Evolutionary conservation across 176 grass and related monocot genomes (phyloP), one percentile per base, ranked within the genome.

Genomic region (Carex kokanica): DNA sequence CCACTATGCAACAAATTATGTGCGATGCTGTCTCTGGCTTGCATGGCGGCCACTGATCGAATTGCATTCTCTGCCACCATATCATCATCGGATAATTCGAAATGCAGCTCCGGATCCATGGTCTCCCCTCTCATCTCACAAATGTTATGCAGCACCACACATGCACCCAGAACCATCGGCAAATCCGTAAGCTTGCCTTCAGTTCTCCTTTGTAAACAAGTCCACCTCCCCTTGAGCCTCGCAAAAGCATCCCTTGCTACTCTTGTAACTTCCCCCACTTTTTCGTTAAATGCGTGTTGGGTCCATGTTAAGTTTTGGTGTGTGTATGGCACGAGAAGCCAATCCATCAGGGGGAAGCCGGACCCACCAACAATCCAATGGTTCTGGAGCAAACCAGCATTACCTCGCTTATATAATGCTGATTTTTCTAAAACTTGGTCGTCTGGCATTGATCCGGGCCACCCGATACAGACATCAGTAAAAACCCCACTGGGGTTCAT

Each of bases 101-200:
- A 80, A 6, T 6, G 21, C n/a, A 65, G 34, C 7, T 94, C 86
- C 0, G 82, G 83, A 17, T 92, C 89, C 60, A 90, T 40, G 13
- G 51, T 60, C 31, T 98, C 92, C 49, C 86, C 83, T 49, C 79
- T 58, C 78, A 85, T 78, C 90, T 98, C 90, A 84, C 95, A 98
- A 60, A 94, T 93, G 92, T 98, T 98, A 83, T 98, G 95, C 8
- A 98, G 84, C 6, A 93, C 90, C 84, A 91, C 92, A 89, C 95
- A 98, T 9, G 92, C 92, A 8, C 87, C 92, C 68, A 98, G 86
- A 15, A 98, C 78, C 64, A 83, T 65, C 32, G 95, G 89, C 56
- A 98, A 74, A 60, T 98, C 92, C 21, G 72, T 65, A 17, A 98
- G 87, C 88, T 98, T 94, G 31, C 94, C 86, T 81, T 94, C 95